Evolutionary conservation across 176 grass and related monocot species (phyloP), one percentile per base, ranked within the genome.

Genomic region (Avena atlantica): DNA sequence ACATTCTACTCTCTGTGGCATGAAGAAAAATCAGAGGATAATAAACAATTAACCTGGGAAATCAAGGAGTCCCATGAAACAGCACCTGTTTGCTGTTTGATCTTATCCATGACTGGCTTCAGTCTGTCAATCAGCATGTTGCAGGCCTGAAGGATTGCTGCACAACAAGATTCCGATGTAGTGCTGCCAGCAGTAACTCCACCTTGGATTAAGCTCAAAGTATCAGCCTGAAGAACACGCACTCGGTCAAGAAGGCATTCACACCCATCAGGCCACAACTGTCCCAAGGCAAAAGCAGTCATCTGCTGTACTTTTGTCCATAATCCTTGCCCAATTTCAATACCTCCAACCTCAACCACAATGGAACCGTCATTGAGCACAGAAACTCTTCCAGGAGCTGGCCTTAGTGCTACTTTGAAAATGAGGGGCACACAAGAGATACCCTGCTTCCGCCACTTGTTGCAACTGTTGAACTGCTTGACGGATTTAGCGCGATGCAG

Each of bases 291-390:
- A 4, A 82, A 90, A 60, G 88, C 88, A 3, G 95, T 78, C 83
- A 89, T 87, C 57, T 97, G 95, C 67, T 97, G 91, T 34, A 94
- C 94, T 84, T 97, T 94, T 4, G 94, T 94, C 94, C 94, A 97
- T 44, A 97, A 64, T 10, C 94, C 94, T 80, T 94, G 95, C 14
- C 95, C 95, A 47, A 97, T 62, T 79, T 97, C 92, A 60, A 94
- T 8, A 51, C 95, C 92, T 77, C 95, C 92, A 21, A 97, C 95
- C 81, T 94, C 81, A 66, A 97, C 90, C 62, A 91, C 86, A 53
- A 97, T 84, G 51, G 95, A 97, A 4, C 86, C 88, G 36, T 97
- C 95, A 61, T 86, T 86, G 31, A 97, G 81, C 52, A 97, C 74
- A n/a, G 95, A 97, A 51, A 97, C 92, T 89, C 91, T 89, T 45